phyloP scores from a whole-genome alignment of 352 stramenopile genomes.

The Globisporangium mamillatum region DNA sequence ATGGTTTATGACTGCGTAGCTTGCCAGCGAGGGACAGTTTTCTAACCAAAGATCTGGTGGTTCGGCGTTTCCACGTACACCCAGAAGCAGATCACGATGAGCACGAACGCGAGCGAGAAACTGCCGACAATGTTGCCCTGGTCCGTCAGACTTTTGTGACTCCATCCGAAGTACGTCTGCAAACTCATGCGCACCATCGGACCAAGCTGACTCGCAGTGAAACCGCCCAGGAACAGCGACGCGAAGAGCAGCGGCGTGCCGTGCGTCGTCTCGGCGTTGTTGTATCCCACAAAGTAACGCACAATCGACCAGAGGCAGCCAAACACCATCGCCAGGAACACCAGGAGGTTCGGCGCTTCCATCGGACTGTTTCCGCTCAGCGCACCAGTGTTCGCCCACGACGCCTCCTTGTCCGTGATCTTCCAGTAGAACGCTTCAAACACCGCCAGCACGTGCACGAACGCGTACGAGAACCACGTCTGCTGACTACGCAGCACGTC shows the following conservation, averaged over 20 bases:
- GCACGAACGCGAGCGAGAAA: slow-evolving; percentile 65
- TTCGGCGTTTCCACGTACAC: slow-evolving; percentile 77
- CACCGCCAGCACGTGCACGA: slow-evolving; percentile 68
- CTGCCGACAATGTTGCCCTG: slow-evolving; percentile 72
- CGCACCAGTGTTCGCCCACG: slow-evolving; percentile 66
- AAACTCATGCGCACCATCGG: slow-evolving; percentile 74
- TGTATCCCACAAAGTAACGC: slow-evolving; percentile 68
- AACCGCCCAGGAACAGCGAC: slow-evolving; percentile 58
- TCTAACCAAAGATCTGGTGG: slow-evolving; percentile 42
- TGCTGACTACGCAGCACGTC: slow-evolving; percentile 72
- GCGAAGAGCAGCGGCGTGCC: slow-evolving; percentile 62
- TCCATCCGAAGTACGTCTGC: slow-evolving; percentile 77
- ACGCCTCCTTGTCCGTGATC: slow-evolving; percentile 67
- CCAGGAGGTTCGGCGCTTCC: slow-evolving; percentile 65
- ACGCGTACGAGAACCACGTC: slow-evolving; percentile 79
- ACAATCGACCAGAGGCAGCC: slow-evolving; percentile 62
- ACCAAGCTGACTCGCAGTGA: slow-evolving; percentile 53
- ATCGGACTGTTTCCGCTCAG: slow-evolving; percentile 63
- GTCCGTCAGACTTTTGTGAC: slow-evolving; percentile 73
- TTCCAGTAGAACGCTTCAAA: slow-evolving; percentile 77
- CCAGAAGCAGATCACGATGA: slow-evolving; percentile 70
- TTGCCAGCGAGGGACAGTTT: background rate
- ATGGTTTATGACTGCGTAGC: slow-evolving; percentile 42
- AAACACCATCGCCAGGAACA: slow-evolving; percentile 66
- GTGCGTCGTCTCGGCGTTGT: slow-evolving; percentile 63